A percentile compares a stretch with the other conserved stretches of the same genome.
Evolutionary conservation across 305 asterid species (phyloP).

Genomic region (Fraxinus paxiana): DNA sequence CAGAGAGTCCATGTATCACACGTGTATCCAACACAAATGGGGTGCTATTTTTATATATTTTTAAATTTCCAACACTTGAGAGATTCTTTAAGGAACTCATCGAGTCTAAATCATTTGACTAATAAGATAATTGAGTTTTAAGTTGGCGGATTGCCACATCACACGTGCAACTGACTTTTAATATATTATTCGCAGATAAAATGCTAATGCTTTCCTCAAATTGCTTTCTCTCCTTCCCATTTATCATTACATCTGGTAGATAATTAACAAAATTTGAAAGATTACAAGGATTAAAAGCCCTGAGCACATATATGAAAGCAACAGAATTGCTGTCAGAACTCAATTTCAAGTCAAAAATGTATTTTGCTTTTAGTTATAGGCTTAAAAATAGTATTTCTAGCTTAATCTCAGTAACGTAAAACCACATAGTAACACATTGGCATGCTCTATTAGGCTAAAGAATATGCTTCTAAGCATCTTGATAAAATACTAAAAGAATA

Average conservation of each 20-base stretch:
- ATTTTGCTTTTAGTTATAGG: neutral
- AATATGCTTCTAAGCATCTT: neutral
- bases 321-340: constrained; percentile 7
- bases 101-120: neutral
- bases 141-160: constrained; percentile 6
- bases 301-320: neutral
- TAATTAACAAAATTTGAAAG: neutral
- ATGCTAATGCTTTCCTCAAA: neutral
- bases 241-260: neutral
- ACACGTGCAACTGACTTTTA: neutral
- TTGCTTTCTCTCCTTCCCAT: constrained; percentile 1
- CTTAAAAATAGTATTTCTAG: constrained; percentile 1
- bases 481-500: neutral
- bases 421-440: neutral
- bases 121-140: constrained; percentile 4
- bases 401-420: neutral
- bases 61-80: neutral
- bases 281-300: neutral
- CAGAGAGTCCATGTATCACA: neutral
- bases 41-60: neutral
- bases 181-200: neutral
- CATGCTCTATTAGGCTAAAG: neutral
- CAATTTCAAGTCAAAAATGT: neutral
- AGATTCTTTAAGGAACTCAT: neutral
- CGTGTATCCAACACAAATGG: neutral